phyloP scores from a whole-genome alignment of 2,329 filamentous ascomycete genomes.

The Phoma sp. region DNA sequence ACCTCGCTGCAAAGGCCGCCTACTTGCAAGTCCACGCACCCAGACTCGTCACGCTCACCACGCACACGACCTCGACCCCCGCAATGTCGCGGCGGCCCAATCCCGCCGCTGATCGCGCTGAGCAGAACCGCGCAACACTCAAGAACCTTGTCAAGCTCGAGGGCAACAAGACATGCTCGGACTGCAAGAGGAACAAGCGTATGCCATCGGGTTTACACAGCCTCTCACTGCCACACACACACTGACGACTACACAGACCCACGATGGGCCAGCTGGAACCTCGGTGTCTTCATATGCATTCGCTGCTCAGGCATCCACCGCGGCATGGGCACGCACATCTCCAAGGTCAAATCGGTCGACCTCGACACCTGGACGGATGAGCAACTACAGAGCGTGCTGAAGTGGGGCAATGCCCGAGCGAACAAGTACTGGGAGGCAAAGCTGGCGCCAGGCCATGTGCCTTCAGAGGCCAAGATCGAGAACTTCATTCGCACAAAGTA shows the following conservation, averaged over 20 bases:
- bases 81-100: conserved; percentile 82
- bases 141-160: conserved; percentile 95
- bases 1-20: neutral
- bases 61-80: conserved; percentile 18
- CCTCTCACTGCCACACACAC: neutral
- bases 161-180: conserved; percentile 93
- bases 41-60: neutral
- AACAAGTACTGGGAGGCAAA: conserved; percentile 99
- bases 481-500: conserved; percentile 99
- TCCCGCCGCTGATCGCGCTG: conserved; percentile 83
- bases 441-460: conserved; percentile 85
- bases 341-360: conserved; percentile 96
- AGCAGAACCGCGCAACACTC: conserved; percentile 91
- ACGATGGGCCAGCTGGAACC: conserved; percentile 98
- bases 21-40: neutral
- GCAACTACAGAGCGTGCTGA: conserved; percentile 89
- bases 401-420: conserved; percentile 93
- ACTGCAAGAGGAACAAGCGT: conserved; percentile 99
- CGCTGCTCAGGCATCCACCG: conserved; percentile 98
- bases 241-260: conserved; percentile 69
- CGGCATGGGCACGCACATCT: conserved; percentile 98
- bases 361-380: conserved; percentile 99
- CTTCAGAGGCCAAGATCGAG: conserved; percentile 97
- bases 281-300: conserved; percentile 97
- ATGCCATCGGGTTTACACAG: conserved; percentile 41